Evolutionary conservation across 371 early-diverging fungal species (phyloP), one percentile per base, ranked within the genome.

Genomic region (Mucor irregularis): DNA sequence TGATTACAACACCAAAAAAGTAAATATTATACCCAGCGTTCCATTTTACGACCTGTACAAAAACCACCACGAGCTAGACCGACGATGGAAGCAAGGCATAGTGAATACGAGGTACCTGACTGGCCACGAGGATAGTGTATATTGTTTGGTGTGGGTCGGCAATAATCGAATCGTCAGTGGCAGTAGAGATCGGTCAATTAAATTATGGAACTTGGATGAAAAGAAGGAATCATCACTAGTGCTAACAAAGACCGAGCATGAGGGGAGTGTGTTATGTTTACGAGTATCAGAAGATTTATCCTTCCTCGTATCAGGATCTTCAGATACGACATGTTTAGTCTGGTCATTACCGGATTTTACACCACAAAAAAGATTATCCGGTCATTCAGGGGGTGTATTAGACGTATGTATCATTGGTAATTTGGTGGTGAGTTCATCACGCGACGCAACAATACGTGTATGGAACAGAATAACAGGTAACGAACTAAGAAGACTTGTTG

Each of bases 401-500:
- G 92, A 91, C 66, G 76, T 95, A 1, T 74, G 85, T 28, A 89
- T 94, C 56, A 78, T 86, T 49, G 64, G 71, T 13, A 59, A 79
- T 26, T 66, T 80, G 55, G 83, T 97, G 19, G 86, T 94, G 17
- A 88, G 90, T 7, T 94, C 95, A 52, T 92, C 94, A 46, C 91
- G 95, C 70, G 99, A 98, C 68, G 78, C 80, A n/a, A 88, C 93
- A 5, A 90, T 95, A 71, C 89, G 81, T 53, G 78, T 96, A 7
- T 97, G 96, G 96, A 73, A 86, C 54, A 62, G 66, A 5, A 21
- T 68, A 19, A 71, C 66, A 0, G 83, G 80, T 3, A 60, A 61
- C 39, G 74, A 86, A 51, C 22, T 89, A 24, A 71, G 81, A 25
- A 87, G 86, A 1, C 62, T 96, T 61, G 33, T 58, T 13, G 96